These are phyloP conservation scores for Mariannaea sp. DNA, from an alignment of 2,329 filamentous ascomycete species.

Conservation along the genomic window DNA sequence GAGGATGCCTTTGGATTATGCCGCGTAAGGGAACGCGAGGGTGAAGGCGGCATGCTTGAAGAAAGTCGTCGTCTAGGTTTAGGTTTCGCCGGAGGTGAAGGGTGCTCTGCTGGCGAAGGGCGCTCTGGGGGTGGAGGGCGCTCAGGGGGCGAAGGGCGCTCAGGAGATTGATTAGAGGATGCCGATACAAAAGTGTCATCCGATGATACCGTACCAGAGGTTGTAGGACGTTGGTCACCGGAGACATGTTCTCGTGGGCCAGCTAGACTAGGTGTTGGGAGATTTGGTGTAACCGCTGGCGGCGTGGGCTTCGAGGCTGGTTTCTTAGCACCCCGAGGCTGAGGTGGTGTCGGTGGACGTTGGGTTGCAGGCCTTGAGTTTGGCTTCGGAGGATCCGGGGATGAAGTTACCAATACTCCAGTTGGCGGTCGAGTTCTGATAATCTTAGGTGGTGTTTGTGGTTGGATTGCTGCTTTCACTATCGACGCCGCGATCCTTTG, in stretches of 20 bases:
- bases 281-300: constrained; percentile 21
- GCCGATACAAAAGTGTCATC: constrained; percentile 53
- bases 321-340: constrained; percentile 40
- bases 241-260: constrained; percentile 18
- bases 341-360: constrained; percentile 45
- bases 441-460: constrained; percentile 39
- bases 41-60: constrained; percentile 42
- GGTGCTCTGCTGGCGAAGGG: constrained; percentile 36
- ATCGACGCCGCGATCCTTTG: constrained; percentile 39
- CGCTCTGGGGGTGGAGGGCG: constrained; percentile 39
- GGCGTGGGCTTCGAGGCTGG: constrained; percentile 19
- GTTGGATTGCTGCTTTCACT: constrained; percentile 39
- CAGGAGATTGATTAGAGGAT: constrained; percentile 44
- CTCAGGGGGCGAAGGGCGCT: constrained; percentile 38
- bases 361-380: constrained; percentile 26
- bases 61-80: constrained; percentile 18
- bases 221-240: constrained; percentile 24
- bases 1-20: constrained; percentile 37
- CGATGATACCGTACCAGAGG: constrained; percentile 45
- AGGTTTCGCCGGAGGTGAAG: constrained; percentile 35
- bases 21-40: constrained; percentile 44
- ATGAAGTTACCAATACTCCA: constrained; percentile 30
- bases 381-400: constrained; percentile 40
- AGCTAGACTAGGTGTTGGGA: constrained; percentile 17
- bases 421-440: constrained; percentile 29